These are phyloP conservation scores for Trichoderma harzianum DNA, from an alignment of 2,329 filamentous ascomycete species.

Conservation along the genomic window DNA sequence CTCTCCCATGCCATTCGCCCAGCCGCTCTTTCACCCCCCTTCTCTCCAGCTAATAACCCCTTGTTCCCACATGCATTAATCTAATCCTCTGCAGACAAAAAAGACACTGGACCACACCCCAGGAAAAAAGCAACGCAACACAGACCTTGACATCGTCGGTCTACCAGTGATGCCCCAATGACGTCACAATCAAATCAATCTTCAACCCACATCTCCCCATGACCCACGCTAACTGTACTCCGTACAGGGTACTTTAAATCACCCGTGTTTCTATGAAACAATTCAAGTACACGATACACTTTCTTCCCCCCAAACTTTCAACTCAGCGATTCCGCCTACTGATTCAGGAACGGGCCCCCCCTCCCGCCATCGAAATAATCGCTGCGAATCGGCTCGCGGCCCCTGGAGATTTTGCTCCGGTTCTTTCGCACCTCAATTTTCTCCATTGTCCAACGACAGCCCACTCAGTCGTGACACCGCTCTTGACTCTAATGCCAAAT, in stretches of 20 bases:
- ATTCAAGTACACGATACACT: neutral
- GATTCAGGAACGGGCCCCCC: slow-evolving; percentile 14
- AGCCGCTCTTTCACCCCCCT: neutral
- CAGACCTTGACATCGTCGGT: neutral
- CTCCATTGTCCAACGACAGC: neutral
- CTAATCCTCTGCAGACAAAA: neutral
- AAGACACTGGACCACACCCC: neutral
- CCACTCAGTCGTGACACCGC: slow-evolving; percentile 3
- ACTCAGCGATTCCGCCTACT: neutral
- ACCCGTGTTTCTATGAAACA: neutral
- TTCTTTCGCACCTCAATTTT: neutral
- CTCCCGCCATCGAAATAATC: slow-evolving; percentile 15
- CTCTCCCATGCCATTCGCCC: neutral
- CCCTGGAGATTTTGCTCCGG: slow-evolving; percentile 15
- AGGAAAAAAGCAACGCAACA: neutral
- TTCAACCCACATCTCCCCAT: neutral
- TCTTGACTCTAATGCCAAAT: neutral
- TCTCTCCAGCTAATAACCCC: neutral
- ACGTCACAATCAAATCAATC: neutral
- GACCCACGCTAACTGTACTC: neutral
- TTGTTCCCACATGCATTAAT: neutral
- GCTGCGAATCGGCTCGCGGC: slow-evolving; percentile 16
- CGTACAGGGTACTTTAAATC: neutral
- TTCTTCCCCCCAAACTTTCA: neutral
- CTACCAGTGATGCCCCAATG: slow-evolving; percentile 3